phyloP scores from a whole-genome alignment of 495 filamentous ascomycete genomes.

The Penicillium odoratum region DNA sequence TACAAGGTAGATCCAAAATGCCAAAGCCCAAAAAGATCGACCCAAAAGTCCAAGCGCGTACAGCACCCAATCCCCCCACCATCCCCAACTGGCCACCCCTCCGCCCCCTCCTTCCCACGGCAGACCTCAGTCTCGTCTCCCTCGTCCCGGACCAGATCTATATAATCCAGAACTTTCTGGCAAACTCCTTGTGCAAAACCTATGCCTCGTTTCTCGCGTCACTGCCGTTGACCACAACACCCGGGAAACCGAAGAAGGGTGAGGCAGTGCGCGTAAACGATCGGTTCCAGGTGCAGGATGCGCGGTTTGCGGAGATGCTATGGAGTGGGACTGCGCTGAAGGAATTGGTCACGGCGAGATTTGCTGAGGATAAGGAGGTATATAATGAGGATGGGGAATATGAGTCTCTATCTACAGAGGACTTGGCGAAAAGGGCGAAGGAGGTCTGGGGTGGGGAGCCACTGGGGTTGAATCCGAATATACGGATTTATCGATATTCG shows the following conservation, averaged over 20 bases:
- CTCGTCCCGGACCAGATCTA: slow-evolving; percentile 70
- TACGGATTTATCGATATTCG: slow-evolving; percentile 86
- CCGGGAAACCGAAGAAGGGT: slow-evolving; percentile 78
- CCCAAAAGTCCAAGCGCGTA: slow-evolving; percentile 16
- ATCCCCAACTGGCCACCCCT: slow-evolving; percentile 76
- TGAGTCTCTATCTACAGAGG: not conserved
- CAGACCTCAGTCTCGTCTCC: slow-evolving; percentile 59
- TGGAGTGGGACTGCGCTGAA: slow-evolving; percentile 55
- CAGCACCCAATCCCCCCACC: slow-evolving; percentile 16
- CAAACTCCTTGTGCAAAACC: slow-evolving; percentile 73
- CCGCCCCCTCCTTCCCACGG: slow-evolving; percentile 66
- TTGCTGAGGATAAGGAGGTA: slow-evolving; percentile 46
- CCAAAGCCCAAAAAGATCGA: slow-evolving; percentile 29
- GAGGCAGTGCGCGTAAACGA: slow-evolving; percentile 89
- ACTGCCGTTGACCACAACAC: slow-evolving; percentile 77
- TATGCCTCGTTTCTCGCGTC: slow-evolving; percentile 78
- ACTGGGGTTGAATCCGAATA: slow-evolving; percentile 86
- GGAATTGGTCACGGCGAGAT: slow-evolving; percentile 28
- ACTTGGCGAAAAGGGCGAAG: slow-evolving; percentile 10
- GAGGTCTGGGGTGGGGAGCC: slow-evolving; percentile 77
- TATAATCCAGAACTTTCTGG: slow-evolving; percentile 75
- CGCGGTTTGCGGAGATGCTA: slow-evolving; percentile 67
- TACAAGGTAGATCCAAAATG: slow-evolving; percentile 13
- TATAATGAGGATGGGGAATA: slow-evolving; percentile 13
- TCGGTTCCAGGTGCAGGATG: slow-evolving; percentile 81